Base-by-base conservation (phyloP, 2,329 filamentous ascomycete genomes). In the Trichoderma sp. region DNA sequence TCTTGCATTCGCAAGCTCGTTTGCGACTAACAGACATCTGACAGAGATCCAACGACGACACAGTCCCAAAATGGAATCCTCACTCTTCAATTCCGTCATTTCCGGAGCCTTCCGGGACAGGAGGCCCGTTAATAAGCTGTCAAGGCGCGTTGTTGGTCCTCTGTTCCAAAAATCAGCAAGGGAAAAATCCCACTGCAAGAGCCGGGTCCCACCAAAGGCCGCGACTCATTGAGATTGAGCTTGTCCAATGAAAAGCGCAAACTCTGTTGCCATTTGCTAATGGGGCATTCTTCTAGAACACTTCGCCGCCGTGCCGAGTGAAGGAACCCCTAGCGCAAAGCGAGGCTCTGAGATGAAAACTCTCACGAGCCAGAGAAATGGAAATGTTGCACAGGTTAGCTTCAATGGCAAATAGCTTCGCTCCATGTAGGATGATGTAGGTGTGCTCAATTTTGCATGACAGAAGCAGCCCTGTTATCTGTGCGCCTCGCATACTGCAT, bases 211-310 rank as follows among this genome's bases (percentile, higher is more conserved):
- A 56, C 61, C 50, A 64, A 25, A 64, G 34, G 48, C 60, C 61
- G 45, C 61, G 61, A 56, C 50, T 64, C 61, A 17, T 52, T 56
- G 45, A 27, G 19, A n/a, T 34, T 7, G 27, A 13, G 13, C 27
- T 25, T 32, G 27, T 34, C 61, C 61, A 64, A 56, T 64, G 25
- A 25, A n/a, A 37, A 10, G 25, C 9, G 27, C 35, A 22, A 29
- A 64, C 50, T 56, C 19, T 54, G 27, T 56, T 64, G 61, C 61
- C 61, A 64, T 56, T 39, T 56, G 61, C 61, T 64, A 64, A 64
- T 64, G 6, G 19, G 35, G 35, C 22, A 56, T 56, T 19, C 25
- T 64, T 64, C 61, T 56, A 56, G 61, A 64, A 64, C 50, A 42
- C n/a, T 64, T 64, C 50, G 35, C 35, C 48, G 45, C 39, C 27